Evolutionary conservation across 495 filamentous ascomycete species (phyloP).

Genomic region (Trichoderma virens): DNA sequence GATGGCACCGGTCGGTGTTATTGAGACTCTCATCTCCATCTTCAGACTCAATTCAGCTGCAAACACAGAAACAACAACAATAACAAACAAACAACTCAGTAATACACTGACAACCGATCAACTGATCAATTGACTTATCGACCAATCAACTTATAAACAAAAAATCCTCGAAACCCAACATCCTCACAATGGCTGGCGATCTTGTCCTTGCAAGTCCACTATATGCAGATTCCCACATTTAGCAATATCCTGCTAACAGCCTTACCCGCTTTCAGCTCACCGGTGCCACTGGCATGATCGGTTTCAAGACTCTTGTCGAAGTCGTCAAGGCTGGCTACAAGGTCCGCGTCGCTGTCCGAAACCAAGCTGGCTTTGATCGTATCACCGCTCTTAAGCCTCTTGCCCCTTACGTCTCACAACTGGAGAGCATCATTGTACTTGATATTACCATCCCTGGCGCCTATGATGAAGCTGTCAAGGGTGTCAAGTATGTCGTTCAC

Average conservation of each 20-base stretch:
- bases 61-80: background rate
- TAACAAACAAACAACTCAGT: background rate
- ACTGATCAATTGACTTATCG: too few species aligned
- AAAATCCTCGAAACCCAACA: background rate
- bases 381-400: conserved; percentile 13
- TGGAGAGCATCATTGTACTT: conserved; percentile 30
- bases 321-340: conserved; percentile 20
- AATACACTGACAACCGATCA: background rate
- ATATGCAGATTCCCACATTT: background rate
- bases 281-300: conserved; percentile 9
- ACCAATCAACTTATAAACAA: background rate
- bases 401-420: conserved; percentile 14
- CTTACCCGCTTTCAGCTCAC: background rate
- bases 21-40: background rate
- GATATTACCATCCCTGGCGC: conserved; percentile 30
- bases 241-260: background rate
- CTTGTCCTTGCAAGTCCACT: background rate
- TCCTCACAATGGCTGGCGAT: conserved; percentile 4
- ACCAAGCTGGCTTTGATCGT: conserved; percentile 17
- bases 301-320: conserved; percentile 19
- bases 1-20: background rate
- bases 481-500: conserved; percentile 36
- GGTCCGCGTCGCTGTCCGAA: conserved; percentile 29
- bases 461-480: conserved; percentile 35
- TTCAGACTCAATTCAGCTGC: background rate